Evolutionary conservation across 768 basidiomycete species (phyloP), one percentile per base, ranked within the genome.

Genomic region (Tephrocybe sp.): DNA sequence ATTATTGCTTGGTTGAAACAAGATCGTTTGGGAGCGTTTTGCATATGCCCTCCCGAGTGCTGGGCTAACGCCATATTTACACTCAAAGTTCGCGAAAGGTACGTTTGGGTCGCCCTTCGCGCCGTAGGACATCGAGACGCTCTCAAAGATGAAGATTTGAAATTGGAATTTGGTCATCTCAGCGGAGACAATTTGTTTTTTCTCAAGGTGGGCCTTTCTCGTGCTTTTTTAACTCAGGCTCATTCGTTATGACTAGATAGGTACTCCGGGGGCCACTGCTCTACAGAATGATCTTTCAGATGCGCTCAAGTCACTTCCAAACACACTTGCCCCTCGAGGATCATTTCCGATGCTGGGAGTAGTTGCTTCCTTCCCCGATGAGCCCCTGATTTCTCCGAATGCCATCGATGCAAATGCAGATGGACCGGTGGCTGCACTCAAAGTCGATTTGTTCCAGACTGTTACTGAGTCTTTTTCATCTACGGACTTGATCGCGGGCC

Each of bases 1-100:
- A 33, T 45, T 2, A 45, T 45, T 36, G 44, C 44, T 24, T 46
- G 45, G 45, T 10, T 46, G 13, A 23, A 18, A 12, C 45, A 46
- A n/a, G 36, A 46, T 18, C 45, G 36, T n/a, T 12, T 15, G 10
- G 45, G 45, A 22, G 45, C 45, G 11, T 46, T 46, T 18, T 46
- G 45, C 24, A 16, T 46, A 0, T 46, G 45, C 33, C 45, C 45
- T 27, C 18, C 45, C 7, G n/a, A 27, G 4, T 46, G 45, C 24
- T n/a, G 22, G 12, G 44, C 44, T 7, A 33, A 45, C 1, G 22
- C 36, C 13, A 22, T 45, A 2, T 46, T 46, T 19, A 24, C 27
- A 11, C 22, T 46, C 8, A 37, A 46, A 21, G 2, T 36, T 4
- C 12, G 22, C 3, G 43, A 31, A 23, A 44, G 30, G 15, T 44